Conservation (phyloP, 2,329 filamentous ascomycete genomes). For the Cladosporium austrohemisphaericum region DNA sequence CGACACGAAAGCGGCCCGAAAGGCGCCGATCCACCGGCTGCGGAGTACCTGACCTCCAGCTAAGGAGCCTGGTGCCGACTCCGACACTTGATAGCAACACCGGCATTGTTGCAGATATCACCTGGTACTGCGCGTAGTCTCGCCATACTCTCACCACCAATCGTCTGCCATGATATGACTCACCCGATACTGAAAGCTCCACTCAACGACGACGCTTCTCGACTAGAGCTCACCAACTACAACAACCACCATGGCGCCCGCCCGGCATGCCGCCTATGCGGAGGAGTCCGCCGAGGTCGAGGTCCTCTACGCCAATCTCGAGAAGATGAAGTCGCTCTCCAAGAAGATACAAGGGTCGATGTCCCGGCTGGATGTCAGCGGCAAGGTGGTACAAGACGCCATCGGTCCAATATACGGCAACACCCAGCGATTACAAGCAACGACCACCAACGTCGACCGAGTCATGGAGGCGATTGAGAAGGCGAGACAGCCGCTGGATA, state of each 20-base stretch:
- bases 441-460: constrained; percentile 83
- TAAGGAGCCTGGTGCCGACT: too few species aligned
- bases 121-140: too few species aligned
- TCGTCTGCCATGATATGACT: too few species aligned
- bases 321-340: constrained; percentile 88
- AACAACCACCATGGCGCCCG: constrained; percentile 23
- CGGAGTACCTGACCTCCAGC: too few species aligned
- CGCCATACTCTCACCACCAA: too few species aligned
- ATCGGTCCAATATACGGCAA: constrained; percentile 90
- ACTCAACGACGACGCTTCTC: too few species aligned
- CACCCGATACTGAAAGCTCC: too few species aligned
- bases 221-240: too few species aligned
- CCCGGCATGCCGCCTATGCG: constrained; percentile 55
- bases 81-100: too few species aligned
- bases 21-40: too few species aligned
- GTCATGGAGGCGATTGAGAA: constrained; percentile 84
- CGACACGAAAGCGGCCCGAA: too few species aligned
- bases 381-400: constrained; percentile 85
- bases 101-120: too few species aligned
- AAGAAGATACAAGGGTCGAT: constrained; percentile 94
- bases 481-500: constrained; percentile 84
- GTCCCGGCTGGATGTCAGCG: constrained; percentile 77
- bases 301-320: constrained; percentile 66
- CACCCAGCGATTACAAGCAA: constrained; percentile 81
- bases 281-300: constrained; percentile 67